Base-by-base conservation (phyloP, 2,329 filamentous ascomycete species). In the Aspergillus neotritici region DNA sequence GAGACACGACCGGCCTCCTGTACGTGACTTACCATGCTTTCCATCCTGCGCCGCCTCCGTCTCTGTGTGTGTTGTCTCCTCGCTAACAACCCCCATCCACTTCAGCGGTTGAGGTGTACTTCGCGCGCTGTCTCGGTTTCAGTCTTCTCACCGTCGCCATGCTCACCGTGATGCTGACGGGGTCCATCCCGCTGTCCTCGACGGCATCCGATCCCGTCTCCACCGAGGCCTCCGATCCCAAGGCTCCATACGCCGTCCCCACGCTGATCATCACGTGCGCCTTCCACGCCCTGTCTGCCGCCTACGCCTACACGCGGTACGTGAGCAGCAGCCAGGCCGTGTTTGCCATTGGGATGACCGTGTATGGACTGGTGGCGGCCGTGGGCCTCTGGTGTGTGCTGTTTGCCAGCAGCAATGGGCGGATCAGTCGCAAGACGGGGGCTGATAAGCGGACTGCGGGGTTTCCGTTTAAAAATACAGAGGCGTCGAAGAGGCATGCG, bases 281-380 rank as follows among this genome's bases (percentile, higher is more conserved):
- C 3, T 86, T 86, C 69, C 86, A 91, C 63, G 68, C 73, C 13
- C 56, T 72, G 0, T 72, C 73, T 4, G 81, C 81, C 13, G 80
- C 82, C 51, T 84, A 86, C 63, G 74, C 78, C 57, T 93, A 90
- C 66, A 74, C 74, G 37, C 77, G 81, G 61, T 87, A 82, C 67
- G 73, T 74, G n/a, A 66, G 70, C 41, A 62, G 70, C 2, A 71
- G 72, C 5, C 75, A 80, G 55, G 70, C 76, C 9, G 77, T 75
- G 0, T 86, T 83, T 58, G 66, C 76, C 1, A 61, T 86, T 4
- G 84, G 80, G 0, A 75, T 79, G 50, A 54, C 76, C 2, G 79
- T 75, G 14, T 82, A 75, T 51, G 71, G 73, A 6, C 53, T 68
- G 30, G 66, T 90, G 46, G 80, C 79, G 2, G 71, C 73, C 2